phyloP scores from a whole-genome alignment of 2,329 filamentous ascomycete genomes.

The Nannizzia gypsea region DNA sequence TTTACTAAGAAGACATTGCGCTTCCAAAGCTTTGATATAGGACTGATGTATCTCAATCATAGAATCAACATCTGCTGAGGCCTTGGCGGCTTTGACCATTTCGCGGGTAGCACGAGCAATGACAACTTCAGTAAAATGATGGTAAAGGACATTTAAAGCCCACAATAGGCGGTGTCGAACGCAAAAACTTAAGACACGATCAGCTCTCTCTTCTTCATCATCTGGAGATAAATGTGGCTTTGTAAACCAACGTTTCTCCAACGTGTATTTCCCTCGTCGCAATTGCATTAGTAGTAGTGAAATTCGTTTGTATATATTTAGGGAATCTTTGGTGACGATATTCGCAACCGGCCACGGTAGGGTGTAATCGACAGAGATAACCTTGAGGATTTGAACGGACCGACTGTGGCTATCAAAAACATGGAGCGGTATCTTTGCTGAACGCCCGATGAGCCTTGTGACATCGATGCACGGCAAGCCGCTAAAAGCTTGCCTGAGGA shows the following conservation, averaged over 20 bases:
- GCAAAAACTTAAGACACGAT: conserved; percentile 27
- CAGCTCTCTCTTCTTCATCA: conserved; percentile 17
- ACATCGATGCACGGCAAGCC: conserved; percentile 42
- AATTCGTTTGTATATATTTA: conserved; percentile 56
- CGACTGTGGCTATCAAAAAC: conserved; percentile 40
- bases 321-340: conserved; percentile 55
- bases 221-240: conserved; percentile 33
- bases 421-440: conserved; percentile 29
- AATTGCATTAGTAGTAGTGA: conserved; percentile 70
- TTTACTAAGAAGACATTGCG: conserved; percentile 57
- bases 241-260: conserved; percentile 43
- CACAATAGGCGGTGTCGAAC: conserved; percentile 61
- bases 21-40: conserved; percentile 52
- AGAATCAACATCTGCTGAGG: conserved; percentile 61
- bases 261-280: conserved; percentile 54
- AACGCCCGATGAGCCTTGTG: conserved; percentile 51
- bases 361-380: conserved; percentile 55
- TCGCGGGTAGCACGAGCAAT: conserved; percentile 48
- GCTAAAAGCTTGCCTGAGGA: conserved; percentile 60
- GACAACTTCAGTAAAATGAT: conserved; percentile 64
- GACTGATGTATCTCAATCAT: conserved; percentile 61
- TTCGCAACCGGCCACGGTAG: conserved; percentile 57
- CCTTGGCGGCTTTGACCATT: conserved; percentile 47
- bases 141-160: conserved; percentile 64
- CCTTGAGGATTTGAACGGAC: conserved; percentile 52